Evolutionary conservation across 495 filamentous ascomycete genomes (phyloP).

Genomic region (Neurospora tetrasperma): DNA sequence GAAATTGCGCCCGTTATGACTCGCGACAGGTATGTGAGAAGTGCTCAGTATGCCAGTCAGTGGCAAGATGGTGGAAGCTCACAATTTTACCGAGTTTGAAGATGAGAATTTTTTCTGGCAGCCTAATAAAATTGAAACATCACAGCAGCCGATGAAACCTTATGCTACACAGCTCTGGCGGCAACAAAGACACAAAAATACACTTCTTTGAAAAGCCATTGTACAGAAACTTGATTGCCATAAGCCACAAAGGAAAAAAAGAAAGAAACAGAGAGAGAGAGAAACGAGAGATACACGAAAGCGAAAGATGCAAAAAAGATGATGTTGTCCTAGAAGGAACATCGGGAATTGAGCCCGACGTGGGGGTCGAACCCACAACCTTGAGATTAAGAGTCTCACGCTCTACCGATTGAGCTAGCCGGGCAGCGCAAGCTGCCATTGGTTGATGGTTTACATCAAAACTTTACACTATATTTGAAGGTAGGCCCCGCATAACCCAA

Average conservation of each 20-base stretch:
- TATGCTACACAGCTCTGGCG: background rate
- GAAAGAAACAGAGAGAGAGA: background rate
- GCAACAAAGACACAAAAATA: background rate
- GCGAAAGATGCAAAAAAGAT: background rate
- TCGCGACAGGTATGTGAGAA: background rate
- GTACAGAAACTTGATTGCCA: background rate
- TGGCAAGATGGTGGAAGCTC: background rate
- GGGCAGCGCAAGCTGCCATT: background rate
- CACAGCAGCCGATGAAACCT: background rate
- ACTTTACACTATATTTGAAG: background rate
- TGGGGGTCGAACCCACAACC: background rate
- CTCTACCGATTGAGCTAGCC: conserved; percentile 67
- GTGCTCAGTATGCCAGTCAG: background rate
- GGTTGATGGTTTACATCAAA: background rate
- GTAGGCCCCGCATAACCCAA: too few relatives aligned
- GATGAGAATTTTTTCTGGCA: background rate
- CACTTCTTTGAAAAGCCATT: background rate
- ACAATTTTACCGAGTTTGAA: background rate
- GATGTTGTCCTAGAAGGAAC: background rate
- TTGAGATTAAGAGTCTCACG: conserved; percentile 56
- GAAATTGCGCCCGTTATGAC: background rate
- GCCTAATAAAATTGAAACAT: background rate
- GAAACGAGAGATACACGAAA: background rate
- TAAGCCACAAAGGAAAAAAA: background rate
- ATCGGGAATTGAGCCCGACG: background rate